Evolutionary conservation across 805 yeast species (phyloP).

Genomic region (Maudiozyma serrabonitensis): DNA sequence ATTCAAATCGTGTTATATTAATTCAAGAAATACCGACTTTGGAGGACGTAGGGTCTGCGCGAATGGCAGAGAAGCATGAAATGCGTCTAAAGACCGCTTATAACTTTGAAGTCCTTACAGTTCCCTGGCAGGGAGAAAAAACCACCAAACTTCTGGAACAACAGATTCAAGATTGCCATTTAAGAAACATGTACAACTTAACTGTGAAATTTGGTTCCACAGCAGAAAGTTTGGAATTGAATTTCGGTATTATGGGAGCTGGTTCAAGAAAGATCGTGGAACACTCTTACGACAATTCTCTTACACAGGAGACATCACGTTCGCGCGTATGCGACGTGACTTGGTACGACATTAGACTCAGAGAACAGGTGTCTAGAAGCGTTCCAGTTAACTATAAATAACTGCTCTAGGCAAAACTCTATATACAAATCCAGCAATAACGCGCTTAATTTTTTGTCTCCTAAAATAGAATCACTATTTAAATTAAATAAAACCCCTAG

Average conservation of each 20-base stretch:
- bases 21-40: neutral
- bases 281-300: neutral
- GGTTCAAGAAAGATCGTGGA: conserved; percentile 7
- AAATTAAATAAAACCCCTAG: too few relatives aligned
- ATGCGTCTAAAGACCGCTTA: neutral
- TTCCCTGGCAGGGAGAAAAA: neutral
- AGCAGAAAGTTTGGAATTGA: neutral
- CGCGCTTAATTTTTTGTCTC: too few relatives aligned
- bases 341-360: conserved; percentile 9
- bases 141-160: neutral
- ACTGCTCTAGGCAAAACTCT: too few relatives aligned
- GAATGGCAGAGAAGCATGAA: neutral
- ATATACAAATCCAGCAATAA: too few relatives aligned
- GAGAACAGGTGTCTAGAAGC: neutral
- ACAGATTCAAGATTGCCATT: conserved; percentile 5
- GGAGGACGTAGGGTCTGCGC: neutral
- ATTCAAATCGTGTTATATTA: neutral
- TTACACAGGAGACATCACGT: neutral
- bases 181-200: conserved; percentile 6
- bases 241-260: conserved; percentile 12
- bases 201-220: conserved; percentile 5
- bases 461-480: too few relatives aligned
- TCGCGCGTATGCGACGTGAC: conserved; percentile 3
- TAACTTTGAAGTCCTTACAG: neutral
- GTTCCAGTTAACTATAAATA: neutral